phyloP scores from a whole-genome alignment of 768 basidiomycete species.

The Pholiota molesta region DNA sequence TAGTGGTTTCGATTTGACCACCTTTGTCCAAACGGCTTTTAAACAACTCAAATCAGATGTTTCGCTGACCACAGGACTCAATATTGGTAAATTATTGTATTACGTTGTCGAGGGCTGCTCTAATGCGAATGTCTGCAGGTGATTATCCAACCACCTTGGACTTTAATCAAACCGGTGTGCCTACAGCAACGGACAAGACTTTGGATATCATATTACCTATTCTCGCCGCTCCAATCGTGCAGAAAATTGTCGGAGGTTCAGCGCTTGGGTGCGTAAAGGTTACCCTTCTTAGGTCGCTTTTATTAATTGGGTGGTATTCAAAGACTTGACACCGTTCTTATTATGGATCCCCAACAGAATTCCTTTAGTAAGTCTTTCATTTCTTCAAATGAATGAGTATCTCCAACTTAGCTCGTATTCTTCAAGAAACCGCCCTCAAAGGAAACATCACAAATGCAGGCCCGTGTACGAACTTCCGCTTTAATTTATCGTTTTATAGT shows the following conservation, averaged over 20 bases:
- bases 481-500: not conserved
- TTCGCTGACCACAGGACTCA: constrained; percentile 52
- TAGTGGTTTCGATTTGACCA: constrained; percentile 65
- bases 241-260: constrained; percentile 65
- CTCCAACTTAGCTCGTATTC: not conserved
- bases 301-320: not conserved
- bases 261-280: constrained; percentile 42
- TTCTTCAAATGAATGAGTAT: not conserved
- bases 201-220: constrained; percentile 68
- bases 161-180: constrained; percentile 60
- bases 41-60: constrained; percentile 66
- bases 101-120: not conserved
- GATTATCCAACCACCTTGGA: constrained; percentile 63
- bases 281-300: not conserved
- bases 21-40: constrained; percentile 68
- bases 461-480: constrained; percentile 53
- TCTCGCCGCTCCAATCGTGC: constrained; percentile 75
- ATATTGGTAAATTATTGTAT: constrained; percentile 46
- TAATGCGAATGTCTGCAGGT: constrained; percentile 38
- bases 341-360: constrained; percentile 55
- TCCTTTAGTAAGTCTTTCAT: constrained; percentile 54
- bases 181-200: constrained; percentile 61
- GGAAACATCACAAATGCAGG: constrained; percentile 72
- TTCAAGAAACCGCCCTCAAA: constrained; percentile 51
- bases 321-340: constrained; percentile 63